Evolutionary conservation across 2,329 filamentous ascomycete genomes (phyloP).

Genomic region (Neurospora sp.): DNA sequence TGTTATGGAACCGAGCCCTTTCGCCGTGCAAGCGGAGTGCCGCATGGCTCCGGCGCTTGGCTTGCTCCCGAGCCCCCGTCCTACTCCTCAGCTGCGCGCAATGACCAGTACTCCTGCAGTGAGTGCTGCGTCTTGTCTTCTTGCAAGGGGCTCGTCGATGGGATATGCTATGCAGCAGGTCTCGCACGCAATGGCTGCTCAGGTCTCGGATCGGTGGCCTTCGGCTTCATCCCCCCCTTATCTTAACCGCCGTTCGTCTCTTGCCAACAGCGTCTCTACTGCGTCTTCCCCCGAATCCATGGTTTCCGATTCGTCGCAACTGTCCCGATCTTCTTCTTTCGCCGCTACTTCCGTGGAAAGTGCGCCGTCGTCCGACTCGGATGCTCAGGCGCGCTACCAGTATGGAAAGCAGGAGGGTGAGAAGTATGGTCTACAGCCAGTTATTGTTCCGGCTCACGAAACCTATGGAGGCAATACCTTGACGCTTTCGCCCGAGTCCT

Average conservation of each 20-base stretch:
- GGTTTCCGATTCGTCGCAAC: conserved; percentile 52
- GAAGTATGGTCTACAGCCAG: conserved; percentile 41
- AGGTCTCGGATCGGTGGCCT: conserved; percentile 44
- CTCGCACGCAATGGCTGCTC: conserved; percentile 33
- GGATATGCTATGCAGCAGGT: conserved; percentile 50
- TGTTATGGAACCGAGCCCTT: conserved; percentile 40
- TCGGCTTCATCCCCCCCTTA: conserved; percentile 42
- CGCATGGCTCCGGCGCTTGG: conserved; percentile 43
- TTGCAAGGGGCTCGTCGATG: conserved; percentile 47
- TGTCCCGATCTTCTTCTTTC: conserved; percentile 56
- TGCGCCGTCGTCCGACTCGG: conserved; percentile 50
- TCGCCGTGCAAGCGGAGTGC: conserved; percentile 32
- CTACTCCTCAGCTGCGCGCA: conserved; percentile 46
- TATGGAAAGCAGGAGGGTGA: conserved; percentile 49
- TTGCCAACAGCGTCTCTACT: conserved; percentile 53
- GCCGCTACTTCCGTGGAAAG: conserved; percentile 53
- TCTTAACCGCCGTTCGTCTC: conserved; percentile 47
- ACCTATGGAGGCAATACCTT: conserved; percentile 41
- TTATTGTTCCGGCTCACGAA: conserved; percentile 49
- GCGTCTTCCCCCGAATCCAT: conserved; percentile 59
- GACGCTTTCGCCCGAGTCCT: conserved; percentile 46
- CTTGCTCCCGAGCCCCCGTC: conserved; percentile 47
- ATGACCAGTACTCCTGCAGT: conserved; percentile 48
- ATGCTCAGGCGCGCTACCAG: conserved; percentile 55
- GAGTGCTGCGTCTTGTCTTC: conserved; percentile 41